These are phyloP conservation scores for Penicillium dipodomyicola DNA, from an alignment of 495 filamentous ascomycete species.

Conservation along the genomic window DNA sequence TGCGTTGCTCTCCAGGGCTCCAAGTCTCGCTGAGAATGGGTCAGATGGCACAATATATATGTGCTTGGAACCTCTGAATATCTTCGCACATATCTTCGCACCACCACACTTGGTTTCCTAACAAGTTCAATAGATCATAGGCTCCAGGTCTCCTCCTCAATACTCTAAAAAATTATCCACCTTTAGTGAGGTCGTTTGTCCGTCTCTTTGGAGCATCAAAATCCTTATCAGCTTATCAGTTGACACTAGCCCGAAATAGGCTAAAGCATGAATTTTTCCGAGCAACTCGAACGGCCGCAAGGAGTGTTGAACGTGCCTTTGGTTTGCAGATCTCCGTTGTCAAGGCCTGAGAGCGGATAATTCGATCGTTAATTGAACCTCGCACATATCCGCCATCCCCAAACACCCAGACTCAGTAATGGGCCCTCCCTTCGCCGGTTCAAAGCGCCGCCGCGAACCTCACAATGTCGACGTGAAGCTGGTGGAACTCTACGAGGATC, in stretches of 20 bases:
- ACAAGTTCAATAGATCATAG: background rate
- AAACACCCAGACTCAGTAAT: conserved; percentile 18
- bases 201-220: background rate
- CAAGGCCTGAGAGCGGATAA: conserved; percentile 6
- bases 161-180: background rate
- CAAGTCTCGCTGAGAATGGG: background rate
- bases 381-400: conserved; percentile 1
- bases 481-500: conserved; percentile 56
- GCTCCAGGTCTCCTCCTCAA: background rate
- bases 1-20: background rate
- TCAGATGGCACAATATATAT: no score
- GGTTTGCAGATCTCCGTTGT: conserved; percentile 2
- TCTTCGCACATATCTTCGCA: background rate
- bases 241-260: conserved; percentile 21
- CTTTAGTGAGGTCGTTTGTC: background rate
- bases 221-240: conserved; percentile 29
- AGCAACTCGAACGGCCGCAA: conserved; percentile 18
- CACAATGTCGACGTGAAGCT: conserved; percentile 48
- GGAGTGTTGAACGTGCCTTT: conserved; percentile 16
- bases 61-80: background rate
- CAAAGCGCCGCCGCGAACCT: conserved; percentile 47
- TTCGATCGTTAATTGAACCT: conserved; percentile 3
- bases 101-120: background rate
- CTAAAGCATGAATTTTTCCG: conserved; percentile 28
- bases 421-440: conserved; percentile 25